Evolutionary conservation across 225 moss, liverwort and hornwort genomes (phyloP).

Genomic region (Sphagnum contortum): DNA sequence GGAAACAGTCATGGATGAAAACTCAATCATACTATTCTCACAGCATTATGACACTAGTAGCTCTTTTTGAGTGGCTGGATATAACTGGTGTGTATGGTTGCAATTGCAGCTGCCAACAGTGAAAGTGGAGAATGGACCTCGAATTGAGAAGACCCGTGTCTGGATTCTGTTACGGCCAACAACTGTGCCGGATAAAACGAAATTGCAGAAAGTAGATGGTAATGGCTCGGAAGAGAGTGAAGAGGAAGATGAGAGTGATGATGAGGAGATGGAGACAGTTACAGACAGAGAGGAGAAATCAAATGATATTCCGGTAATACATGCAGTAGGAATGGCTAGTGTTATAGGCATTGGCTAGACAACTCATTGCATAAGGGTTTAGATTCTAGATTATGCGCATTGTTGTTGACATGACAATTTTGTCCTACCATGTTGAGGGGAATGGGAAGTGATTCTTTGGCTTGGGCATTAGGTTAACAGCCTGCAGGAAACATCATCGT

Average conservation of each 20-base stretch:
- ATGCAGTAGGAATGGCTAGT: too few relatives aligned
- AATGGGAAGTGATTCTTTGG: too few relatives aligned
- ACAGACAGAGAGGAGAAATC: neutral
- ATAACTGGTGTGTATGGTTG: neutral
- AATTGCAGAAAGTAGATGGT: constrained; percentile 4
- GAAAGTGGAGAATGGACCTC: constrained; percentile 44
- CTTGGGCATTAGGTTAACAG: too few relatives aligned
- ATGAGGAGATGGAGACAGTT: neutral
- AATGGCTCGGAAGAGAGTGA: constrained; percentile 8
- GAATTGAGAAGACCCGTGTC: constrained; percentile 51
- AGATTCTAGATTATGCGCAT: too few relatives aligned
- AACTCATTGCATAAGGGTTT: too few relatives aligned
- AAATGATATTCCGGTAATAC: neutral
- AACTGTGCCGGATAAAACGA: constrained; percentile 7
- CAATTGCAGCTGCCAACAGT: constrained; percentile 14
- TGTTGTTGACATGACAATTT: too few relatives aligned
- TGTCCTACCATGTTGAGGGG: too few relatives aligned
- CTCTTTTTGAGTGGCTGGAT: neutral
- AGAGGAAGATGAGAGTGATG: neutral
- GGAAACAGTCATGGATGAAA: too few relatives aligned
- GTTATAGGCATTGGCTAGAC: too few relatives aligned
- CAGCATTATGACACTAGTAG: too few relatives aligned
- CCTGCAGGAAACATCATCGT: too few relatives aligned
- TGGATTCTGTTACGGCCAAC: constrained; percentile 25
- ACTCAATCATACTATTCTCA: too few relatives aligned